Evolutionary conservation across 2,329 filamentous ascomycete genomes (phyloP).

Genomic region (Metarhizium rileyi): DNA sequence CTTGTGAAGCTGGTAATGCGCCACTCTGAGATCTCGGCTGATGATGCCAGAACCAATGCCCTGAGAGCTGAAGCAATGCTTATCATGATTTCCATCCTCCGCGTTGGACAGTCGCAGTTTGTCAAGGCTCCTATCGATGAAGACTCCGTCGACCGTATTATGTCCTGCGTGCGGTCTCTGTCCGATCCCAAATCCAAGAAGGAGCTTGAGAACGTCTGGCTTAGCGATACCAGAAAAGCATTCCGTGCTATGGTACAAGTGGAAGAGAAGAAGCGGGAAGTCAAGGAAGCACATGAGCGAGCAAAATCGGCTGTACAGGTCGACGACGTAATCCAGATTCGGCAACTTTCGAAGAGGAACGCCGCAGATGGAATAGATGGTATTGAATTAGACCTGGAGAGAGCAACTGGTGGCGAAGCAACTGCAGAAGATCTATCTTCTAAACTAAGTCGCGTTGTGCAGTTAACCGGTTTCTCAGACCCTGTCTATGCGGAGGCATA

Average conservation of each 20-base stretch:
- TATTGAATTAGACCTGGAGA: slow-evolving; percentile 82
- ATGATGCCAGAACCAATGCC: slow-evolving; percentile 81
- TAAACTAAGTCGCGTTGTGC: slow-evolving; percentile 91
- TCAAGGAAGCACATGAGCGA: slow-evolving; percentile 84
- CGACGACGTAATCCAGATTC: slow-evolving; percentile 86
- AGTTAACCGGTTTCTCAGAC: slow-evolving; percentile 96
- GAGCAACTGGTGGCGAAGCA: slow-evolving; percentile 84
- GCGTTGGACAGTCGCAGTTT: slow-evolving; percentile 96
- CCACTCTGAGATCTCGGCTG: slow-evolving; percentile 83
- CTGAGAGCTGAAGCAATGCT: slow-evolving; percentile 95
- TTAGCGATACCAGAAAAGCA: slow-evolving; percentile 89
- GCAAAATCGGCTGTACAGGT: slow-evolving; percentile 92
- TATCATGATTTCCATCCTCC: slow-evolving; percentile 98
- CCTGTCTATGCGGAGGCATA: slow-evolving; percentile 98
- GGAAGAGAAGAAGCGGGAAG: slow-evolving; percentile 95
- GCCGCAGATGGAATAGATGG: slow-evolving; percentile 71
- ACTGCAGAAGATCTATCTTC: slow-evolving; percentile 77
- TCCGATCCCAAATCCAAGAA: slow-evolving; percentile 85
- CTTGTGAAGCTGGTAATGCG: slow-evolving; percentile 97
- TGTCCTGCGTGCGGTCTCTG: slow-evolving; percentile 90
- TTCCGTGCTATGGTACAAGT: slow-evolving; percentile 96
- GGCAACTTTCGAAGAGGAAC: slow-evolving; percentile 89
- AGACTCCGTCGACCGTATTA: slow-evolving; percentile 95
- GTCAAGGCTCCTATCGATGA: slow-evolving; percentile 96
- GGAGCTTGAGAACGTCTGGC: slow-evolving; percentile 83